A percentile compares a stretch with the other conserved stretches of the same genome.
These are phyloP conservation scores for Dothistroma pini DNA, from an alignment of 2,329 filamentous ascomycete genomes.

Conservation along the genomic window DNA sequence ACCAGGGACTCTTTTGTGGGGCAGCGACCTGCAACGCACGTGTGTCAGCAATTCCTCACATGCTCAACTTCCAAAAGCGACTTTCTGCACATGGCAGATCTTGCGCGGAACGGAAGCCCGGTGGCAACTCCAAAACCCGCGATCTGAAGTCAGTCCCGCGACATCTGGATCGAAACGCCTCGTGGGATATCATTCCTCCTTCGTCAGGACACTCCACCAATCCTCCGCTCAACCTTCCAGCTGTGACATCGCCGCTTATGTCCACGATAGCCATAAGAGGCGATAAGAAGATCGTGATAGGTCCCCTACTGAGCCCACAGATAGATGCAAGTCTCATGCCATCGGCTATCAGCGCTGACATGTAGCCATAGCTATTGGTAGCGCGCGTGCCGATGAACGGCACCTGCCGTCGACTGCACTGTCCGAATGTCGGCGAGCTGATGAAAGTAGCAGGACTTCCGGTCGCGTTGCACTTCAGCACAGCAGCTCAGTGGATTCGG, in stretches of 20 bases:
- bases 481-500: neutral
- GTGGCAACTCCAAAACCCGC: neutral
- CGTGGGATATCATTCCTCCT: neutral
- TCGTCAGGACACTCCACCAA: neutral
- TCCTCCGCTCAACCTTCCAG: neutral
- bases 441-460: slow-evolving; percentile 4
- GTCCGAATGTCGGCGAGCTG: neutral
- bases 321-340: neutral
- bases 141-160: neutral
- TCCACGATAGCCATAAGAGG: neutral
- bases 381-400: slow-evolving; percentile 2
- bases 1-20: neutral
- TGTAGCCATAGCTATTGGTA: slow-evolving; percentile 3
- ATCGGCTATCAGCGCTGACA: slow-evolving; percentile 1
- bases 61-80: neutral
- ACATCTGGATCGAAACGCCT: neutral
- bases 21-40: neutral
- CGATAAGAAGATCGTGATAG: slow-evolving; percentile 2
- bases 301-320: neutral
- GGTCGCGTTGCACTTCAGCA: neutral
- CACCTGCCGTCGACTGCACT: neutral
- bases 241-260: neutral
- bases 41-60: neutral
- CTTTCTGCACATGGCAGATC: neutral
- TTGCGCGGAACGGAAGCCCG: neutral